Percentiles rank a stretch among this genome's conserved stretches.
Evolutionary conservation across 768 basidiomycete species (phyloP).

Genomic region (Clitopilus hobsonii): DNA sequence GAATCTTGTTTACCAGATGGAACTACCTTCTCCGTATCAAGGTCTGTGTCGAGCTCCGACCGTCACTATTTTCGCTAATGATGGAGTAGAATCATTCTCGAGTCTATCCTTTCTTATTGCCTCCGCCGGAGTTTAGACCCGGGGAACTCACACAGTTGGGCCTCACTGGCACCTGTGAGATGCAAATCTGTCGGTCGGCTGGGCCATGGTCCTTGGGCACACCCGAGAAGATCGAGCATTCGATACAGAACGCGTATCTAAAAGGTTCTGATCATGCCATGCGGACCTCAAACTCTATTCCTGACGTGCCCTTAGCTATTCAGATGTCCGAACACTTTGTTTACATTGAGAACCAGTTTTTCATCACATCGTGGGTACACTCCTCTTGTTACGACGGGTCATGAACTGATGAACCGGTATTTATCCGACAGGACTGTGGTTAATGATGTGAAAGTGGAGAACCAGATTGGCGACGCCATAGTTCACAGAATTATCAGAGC

Average conservation of each 20-base stretch:
- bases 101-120: slow-evolving; percentile 88
- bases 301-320: slow-evolving; percentile 52
- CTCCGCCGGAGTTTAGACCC: slow-evolving; percentile 87
- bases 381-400: background rate
- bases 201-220: slow-evolving; percentile 98
- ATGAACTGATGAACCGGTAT: slow-evolving; percentile 7
- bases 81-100: slow-evolving; percentile 78
- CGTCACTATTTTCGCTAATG: slow-evolving; percentile 2
- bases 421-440: slow-evolving; percentile 59
- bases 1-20: slow-evolving; percentile 53
- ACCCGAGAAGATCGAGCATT: slow-evolving; percentile 75
- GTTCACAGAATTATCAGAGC: slow-evolving; percentile 89
- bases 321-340: slow-evolving; percentile 95
- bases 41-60: slow-evolving; percentile 34
- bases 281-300: background rate
- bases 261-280: slow-evolving; percentile 53
- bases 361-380: slow-evolving; percentile 73
- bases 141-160: slow-evolving; percentile 74
- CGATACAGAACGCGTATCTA: slow-evolving; percentile 92
- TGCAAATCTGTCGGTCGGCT: slow-evolving; percentile 93
- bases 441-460: slow-evolving; percentile 84
- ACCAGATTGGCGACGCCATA: slow-evolving; percentile 91
- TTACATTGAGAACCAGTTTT: slow-evolving; percentile 96
- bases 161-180: slow-evolving; percentile 92
- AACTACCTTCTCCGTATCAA: slow-evolving; percentile 92